These are phyloP conservation scores for Diplocarpon rosae DNA, from an alignment of 2,329 filamentous ascomycete genomes.

Conservation along the genomic window DNA sequence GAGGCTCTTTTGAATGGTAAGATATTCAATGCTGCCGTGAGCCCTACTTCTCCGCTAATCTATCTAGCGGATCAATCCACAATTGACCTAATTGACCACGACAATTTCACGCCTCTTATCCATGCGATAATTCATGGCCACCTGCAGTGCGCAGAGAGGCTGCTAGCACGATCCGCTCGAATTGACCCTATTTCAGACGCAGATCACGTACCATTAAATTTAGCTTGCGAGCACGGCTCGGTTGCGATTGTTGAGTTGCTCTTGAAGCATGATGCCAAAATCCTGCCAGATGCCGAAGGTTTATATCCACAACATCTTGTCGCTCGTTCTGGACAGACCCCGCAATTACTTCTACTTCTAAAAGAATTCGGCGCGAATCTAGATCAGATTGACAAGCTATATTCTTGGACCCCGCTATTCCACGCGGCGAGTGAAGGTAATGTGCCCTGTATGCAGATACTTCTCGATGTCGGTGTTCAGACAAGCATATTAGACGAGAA, in stretches of 20 bases:
- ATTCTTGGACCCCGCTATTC: slow-evolving; percentile 93
- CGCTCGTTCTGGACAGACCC: slow-evolving; percentile 74
- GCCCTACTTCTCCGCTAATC: slow-evolving; percentile 3
- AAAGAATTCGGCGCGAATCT: slow-evolving; percentile 81
- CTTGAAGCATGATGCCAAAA: slow-evolving; percentile 65
- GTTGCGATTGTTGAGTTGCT: slow-evolving; percentile 75
- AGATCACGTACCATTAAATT: slow-evolving; percentile 87
- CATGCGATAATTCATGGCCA: slow-evolving; percentile 89
- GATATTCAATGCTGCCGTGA: slow-evolving; percentile 7
- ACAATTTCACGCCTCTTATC: slow-evolving; percentile 93
- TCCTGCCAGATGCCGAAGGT: slow-evolving; percentile 92
- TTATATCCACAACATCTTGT: slow-evolving; percentile 96
- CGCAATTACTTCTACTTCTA: slow-evolving; percentile 67
- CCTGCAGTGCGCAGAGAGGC: slow-evolving; percentile 64
- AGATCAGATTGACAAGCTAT: slow-evolving; percentile 87
- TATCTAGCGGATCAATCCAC: slow-evolving; percentile 55
- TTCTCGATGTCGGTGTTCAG: slow-evolving; percentile 71
- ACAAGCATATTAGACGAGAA: slow-evolving; percentile 83
- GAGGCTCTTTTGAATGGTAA: slow-evolving; percentile 57
- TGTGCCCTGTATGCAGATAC: slow-evolving; percentile 70
- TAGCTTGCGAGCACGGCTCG: slow-evolving; percentile 90
- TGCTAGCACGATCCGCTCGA: slow-evolving; percentile 69
- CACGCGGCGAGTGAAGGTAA: slow-evolving; percentile 96
- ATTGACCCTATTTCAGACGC: slow-evolving; percentile 77
- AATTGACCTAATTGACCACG: slow-evolving; percentile 82